Evolutionary conservation across 2,329 filamentous ascomycete genomes (phyloP), one percentile per base, ranked within the genome.

Genomic region (Penicillium sp.): DNA sequence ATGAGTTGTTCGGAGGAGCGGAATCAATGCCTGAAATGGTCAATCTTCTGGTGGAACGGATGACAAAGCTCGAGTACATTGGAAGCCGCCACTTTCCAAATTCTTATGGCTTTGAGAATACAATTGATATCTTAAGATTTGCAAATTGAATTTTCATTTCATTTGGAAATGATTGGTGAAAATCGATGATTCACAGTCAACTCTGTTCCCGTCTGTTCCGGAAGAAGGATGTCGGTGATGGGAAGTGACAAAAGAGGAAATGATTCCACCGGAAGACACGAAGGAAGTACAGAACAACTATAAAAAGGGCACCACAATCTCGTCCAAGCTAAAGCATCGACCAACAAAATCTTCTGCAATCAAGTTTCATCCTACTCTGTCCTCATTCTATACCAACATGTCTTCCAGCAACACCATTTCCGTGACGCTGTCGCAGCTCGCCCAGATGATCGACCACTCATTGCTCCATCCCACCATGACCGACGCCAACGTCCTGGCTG

Each of bases 381-480:
- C 12, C 7, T 15, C 35, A 37, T 37, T 37, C 8, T 44, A 2
- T 45, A 22, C 26, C n/a, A 45, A 8, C 35, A 58, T 58, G 56
- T 26, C 56, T 30, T n/a, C 56, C 26, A 19, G 45, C 5, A 66
- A 68, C 30, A 69, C 65, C 8, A 73, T 77, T 33, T 72, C 70
- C 17, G 70, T 75, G 54, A 76, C 77, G 13, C 69, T 78, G 6
- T 68, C 72, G 13, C 70, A 74, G 40, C 59, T 73, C 10, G 56
- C 66, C 65, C 76, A 68, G 72, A 71, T 72, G 74, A 88, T 88
- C 65, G 86, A 88, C 66, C 86, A 88, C 72, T 87, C 85, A 13
- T 81, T 89, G 17, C 79, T 88, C 0, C 85, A 88, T 67, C 87
- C 86, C 4, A 86, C 85, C 56, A 82, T 88, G 79, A 87, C 86